These are phyloP conservation scores for Blastobotrys attinorum DNA, from an alignment of 805 yeast species.

Conservation along the genomic window DNA sequence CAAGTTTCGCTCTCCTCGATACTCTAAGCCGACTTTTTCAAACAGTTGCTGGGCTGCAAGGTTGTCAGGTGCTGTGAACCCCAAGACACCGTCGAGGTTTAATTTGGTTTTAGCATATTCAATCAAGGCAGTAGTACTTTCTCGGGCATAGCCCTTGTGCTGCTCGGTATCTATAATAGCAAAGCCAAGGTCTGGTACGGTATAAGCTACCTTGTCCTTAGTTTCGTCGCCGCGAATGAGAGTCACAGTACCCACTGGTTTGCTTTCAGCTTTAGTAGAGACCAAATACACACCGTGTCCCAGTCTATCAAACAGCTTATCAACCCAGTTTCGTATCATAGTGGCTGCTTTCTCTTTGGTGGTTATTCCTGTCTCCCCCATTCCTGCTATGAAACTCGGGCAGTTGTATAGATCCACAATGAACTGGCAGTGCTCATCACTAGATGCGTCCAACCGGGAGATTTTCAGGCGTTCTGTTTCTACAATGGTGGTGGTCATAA, in stretches of 20 bases:
- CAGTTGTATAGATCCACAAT: neutral
- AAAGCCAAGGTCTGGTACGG: neutral
- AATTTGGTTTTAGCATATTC: neutral
- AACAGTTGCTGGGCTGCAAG: neutral
- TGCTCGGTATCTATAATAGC: neutral
- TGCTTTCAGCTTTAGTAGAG: neutral
- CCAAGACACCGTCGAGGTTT: neutral
- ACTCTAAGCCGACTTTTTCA: neutral
- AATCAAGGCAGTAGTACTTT: neutral
- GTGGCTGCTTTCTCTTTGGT: neutral
- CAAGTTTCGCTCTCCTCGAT: neutral
- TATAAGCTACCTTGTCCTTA: neutral
- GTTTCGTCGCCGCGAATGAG: neutral
- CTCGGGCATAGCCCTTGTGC: neutral
- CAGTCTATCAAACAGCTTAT: neutral
- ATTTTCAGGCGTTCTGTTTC: neutral
- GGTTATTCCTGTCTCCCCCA: neutral
- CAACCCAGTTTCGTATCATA: neutral
- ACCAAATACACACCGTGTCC: neutral
- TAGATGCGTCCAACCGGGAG: neutral
- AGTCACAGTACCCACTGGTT: neutral
- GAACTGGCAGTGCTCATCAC: neutral
- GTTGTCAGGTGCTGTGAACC: neutral
- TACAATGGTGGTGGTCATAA: too few relatives aligned
- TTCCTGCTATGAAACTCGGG: neutral